Evolutionary conservation across 2,329 filamentous ascomycete species (phyloP).

Genomic region (Verticillium longisporum): DNA sequence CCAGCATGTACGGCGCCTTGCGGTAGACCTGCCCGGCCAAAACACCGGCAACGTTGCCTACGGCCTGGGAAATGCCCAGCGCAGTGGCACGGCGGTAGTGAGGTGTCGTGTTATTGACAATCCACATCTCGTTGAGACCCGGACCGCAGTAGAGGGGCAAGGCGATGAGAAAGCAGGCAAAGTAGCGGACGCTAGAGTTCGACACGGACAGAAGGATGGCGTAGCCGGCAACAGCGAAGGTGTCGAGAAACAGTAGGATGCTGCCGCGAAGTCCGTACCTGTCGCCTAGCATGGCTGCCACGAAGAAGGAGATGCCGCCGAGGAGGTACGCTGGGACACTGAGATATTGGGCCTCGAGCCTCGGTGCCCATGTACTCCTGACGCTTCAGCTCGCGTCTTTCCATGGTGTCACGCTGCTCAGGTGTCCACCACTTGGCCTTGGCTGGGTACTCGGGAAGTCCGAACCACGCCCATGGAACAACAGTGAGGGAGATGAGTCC

Average conservation of each 20-base stretch:
- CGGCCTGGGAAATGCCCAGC: slow-evolving; percentile 37
- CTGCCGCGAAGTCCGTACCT: slow-evolving; percentile 20
- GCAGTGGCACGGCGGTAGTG: slow-evolving; percentile 37
- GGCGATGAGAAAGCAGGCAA: slow-evolving; percentile 42
- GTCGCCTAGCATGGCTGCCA: slow-evolving; percentile 37
- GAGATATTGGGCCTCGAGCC: slow-evolving; percentile 41
- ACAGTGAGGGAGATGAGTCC: slow-evolving; percentile 29
- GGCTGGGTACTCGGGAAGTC: slow-evolving; percentile 35
- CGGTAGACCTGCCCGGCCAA: slow-evolving; percentile 12
- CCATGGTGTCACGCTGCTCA: slow-evolving; percentile 43
- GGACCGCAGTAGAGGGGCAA: slow-evolving; percentile 36
- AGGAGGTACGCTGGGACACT: slow-evolving; percentile 49
- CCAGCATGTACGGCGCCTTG: slow-evolving; percentile 21
- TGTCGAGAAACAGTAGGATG: slow-evolving; percentile 50
- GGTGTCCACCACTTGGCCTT: slow-evolving; percentile 39
- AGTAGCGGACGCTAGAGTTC: slow-evolving; percentile 38
- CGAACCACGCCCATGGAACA: slow-evolving; percentile 35
- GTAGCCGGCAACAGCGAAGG: slow-evolving; percentile 40
- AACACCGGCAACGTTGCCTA: slow-evolving; percentile 42
- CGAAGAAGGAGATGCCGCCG: slow-evolving; percentile 36
- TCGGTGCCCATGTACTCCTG: slow-evolving; percentile 38
- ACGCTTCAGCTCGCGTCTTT: slow-evolving; percentile 33
- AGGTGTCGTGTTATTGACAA: slow-evolving; percentile 36
- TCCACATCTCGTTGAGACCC: slow-evolving; percentile 44
- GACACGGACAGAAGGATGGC: slow-evolving; percentile 33